Evolutionary conservation across 192 early-diverging fungal species (phyloP), one percentile per base, ranked within the genome.

Genomic region (Umbelopsis ramanniana): DNA sequence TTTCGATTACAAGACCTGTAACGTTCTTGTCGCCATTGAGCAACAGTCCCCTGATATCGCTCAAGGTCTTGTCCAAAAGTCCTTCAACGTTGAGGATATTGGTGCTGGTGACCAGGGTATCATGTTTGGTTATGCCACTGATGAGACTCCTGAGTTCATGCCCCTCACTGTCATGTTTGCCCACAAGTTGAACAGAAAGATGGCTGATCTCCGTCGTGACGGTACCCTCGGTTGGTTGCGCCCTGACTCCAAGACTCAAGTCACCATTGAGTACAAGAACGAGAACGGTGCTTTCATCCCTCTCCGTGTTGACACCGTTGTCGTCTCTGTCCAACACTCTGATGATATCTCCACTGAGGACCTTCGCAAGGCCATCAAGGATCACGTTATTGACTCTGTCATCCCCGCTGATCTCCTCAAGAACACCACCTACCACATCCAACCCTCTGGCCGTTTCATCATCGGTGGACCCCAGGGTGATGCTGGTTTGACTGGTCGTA

Each of bases 1-100:
- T 76, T 99, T 99, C 85, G 97, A 99, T 86, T 98, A 98, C 93
- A 98, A 99, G 92, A 99, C 97, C 79, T 99, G 97, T 89, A 99
- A 99, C 84, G 95, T 99, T 57, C 88, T 99, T 69, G 96, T 99
- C 72, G 97, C 96, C 83, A 98, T 99, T 79, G 97, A 99, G 87
- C 96, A 98, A 88, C 97, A 99, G 87, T 99, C 97, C 70, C 97
- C 97, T 74, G 96, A 99, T 83, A 98, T 99, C 80, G 93, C 95
- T 83, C 94, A 96, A 85, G 97, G 96, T 83, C 90, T 99, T 68
- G 93, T 95, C 70, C 96, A 97, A 89, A 89, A 93, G 84, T 89
- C 91, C 73, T 86, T 91, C 74, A 91, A 91, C 76, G 84, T 99
- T 66, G 96, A 97, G 88, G 90, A 98, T 79, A 97, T 96, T 81